Base-by-base conservation (phyloP, 2,329 filamentous ascomycete species). In the Phialophora expanda region DNA sequence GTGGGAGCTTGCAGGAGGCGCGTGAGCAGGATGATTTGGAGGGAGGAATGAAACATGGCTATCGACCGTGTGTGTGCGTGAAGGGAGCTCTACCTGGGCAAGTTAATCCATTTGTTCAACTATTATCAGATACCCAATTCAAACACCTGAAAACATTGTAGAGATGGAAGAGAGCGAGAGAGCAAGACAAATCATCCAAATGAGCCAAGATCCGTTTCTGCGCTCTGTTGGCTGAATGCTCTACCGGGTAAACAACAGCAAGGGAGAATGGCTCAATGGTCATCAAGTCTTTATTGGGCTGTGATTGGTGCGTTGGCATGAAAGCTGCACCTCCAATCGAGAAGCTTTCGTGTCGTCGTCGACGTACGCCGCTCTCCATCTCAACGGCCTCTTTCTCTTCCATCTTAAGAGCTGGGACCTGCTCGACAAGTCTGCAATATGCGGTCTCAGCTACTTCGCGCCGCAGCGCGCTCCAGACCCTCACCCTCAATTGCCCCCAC, bases 371-470 rank as follows among this genome's bases (percentile, higher is more conserved):
- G 62, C 58, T n/a, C 17, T 30, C 56, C 59, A 60, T 65, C 61
- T 54, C 64, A 59, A 56, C 62, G 65, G 56, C 67, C 54, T 20
- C 58, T 41, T 51, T 56, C 26, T 48, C 46, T 38, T 62, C 56
- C 50, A 64, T 38, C 30, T 51, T 46, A 30, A 32, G 63, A 72
- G 70, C 71, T 73, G 71, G 69, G 70, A 69, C 69, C 68, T 67
- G 68, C 61, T 65, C 61, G 56, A 58, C 62, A 44, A 41, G 24
- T 56, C 24, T 34, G 51, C 77, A 88, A 83, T 78, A 86, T 89
- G 85, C 85, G 86, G 82, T 84, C 85, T 82, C 85, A 87, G 80
- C 78, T 89, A 75, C 81, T 86, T 76, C 84, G 86, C 82, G 85
- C 85, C 78, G 81, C 86, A 76, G 83, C 82, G 78, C 85, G 83